phyloP scores from a whole-genome alignment of 1,284 basidiomycete species.

The Trametes hirsuta region DNA sequence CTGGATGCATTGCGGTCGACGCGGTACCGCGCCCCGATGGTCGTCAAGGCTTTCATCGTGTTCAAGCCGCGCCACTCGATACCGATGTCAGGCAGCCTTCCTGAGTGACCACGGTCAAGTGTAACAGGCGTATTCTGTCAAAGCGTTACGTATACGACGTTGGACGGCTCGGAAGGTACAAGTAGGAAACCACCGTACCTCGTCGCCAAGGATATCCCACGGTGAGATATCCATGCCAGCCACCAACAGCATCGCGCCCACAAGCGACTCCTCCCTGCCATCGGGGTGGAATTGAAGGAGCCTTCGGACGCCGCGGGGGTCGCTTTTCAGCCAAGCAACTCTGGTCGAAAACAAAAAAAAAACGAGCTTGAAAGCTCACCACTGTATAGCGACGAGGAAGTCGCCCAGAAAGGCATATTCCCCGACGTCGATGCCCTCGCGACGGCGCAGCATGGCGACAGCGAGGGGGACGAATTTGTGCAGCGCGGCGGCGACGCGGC shows the following conservation, averaged over 20 bases:
- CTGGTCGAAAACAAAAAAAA: background rate
- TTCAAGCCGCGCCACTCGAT: background rate
- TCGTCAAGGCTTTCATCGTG: background rate
- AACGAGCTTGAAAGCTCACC: slow-evolving; percentile 36
- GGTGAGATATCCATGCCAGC: too few relatives aligned
- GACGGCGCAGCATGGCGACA: slow-evolving; percentile 55
- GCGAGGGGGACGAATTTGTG: slow-evolving; percentile 55
- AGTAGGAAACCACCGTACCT: too few relatives aligned
- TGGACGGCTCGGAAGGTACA: background rate
- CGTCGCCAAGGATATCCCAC: too few relatives aligned
- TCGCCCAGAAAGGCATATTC: slow-evolving; percentile 59
- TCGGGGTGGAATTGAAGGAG: too few relatives aligned
- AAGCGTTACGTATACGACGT: background rate
- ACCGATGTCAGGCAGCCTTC: background rate
- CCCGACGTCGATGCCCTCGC: slow-evolving; percentile 55
- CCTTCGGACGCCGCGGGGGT: too few relatives aligned
- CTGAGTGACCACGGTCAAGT: background rate
- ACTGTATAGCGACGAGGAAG: slow-evolving; percentile 55
- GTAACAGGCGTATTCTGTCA: background rate
- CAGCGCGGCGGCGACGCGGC: slow-evolving; percentile 48
- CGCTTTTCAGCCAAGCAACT: slow-evolving; percentile 49
- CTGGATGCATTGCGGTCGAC: background rate
- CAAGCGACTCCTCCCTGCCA: too few relatives aligned
- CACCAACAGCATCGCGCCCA: too few relatives aligned
- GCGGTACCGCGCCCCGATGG: background rate